These are phyloP conservation scores for Talaromyces sp. DNA, from an alignment of 2,329 filamentous ascomycete species.

Conservation along the genomic window DNA sequence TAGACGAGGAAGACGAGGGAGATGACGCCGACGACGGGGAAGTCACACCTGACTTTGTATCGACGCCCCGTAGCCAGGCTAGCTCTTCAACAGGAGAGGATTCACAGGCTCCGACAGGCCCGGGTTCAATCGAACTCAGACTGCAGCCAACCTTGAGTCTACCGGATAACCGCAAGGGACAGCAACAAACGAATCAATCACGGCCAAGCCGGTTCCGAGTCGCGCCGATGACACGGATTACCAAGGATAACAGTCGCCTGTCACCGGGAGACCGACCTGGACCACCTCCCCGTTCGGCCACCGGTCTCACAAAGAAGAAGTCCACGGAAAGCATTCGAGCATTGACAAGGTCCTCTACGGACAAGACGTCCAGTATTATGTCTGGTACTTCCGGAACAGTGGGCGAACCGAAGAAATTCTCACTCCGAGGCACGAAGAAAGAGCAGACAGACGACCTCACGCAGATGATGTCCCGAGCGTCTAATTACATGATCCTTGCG, in stretches of 20 bases:
- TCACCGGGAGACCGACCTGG: conserved; percentile 16
- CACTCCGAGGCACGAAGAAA: conserved; percentile 47
- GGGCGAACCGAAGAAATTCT: conserved; percentile 44
- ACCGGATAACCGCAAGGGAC: conserved; percentile 32
- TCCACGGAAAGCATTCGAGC: conserved; percentile 38
- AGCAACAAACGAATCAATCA: conserved; percentile 23
- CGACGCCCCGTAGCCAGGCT: conserved; percentile 35
- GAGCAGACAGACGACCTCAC: conserved; percentile 80
- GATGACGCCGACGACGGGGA: conserved; percentile 44
- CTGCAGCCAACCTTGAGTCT: conserved; percentile 72
- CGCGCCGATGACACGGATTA: conserved; percentile 29
- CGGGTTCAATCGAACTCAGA: conserved; percentile 73
- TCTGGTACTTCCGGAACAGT: conserved; percentile 21
- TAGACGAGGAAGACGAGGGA: conserved; percentile 35
- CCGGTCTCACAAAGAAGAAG: conserved; percentile 31
- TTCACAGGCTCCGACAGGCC: conserved; percentile 54
- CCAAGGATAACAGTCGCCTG: conserved; percentile 19
- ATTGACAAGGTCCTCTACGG: conserved; percentile 29
- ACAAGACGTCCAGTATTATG: conserved; percentile 29
- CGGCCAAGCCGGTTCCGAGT: conserved; percentile 26
- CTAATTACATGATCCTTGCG: conserved; percentile 94
- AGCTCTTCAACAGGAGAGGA: conserved; percentile 36
- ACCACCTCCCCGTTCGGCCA: conserved; percentile 7
- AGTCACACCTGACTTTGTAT: conserved; percentile 39
- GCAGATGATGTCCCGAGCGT: conserved; percentile 92